Evolutionary conservation across 768 basidiomycete species (phyloP).

Genomic region (Favolaschia claudopus): DNA sequence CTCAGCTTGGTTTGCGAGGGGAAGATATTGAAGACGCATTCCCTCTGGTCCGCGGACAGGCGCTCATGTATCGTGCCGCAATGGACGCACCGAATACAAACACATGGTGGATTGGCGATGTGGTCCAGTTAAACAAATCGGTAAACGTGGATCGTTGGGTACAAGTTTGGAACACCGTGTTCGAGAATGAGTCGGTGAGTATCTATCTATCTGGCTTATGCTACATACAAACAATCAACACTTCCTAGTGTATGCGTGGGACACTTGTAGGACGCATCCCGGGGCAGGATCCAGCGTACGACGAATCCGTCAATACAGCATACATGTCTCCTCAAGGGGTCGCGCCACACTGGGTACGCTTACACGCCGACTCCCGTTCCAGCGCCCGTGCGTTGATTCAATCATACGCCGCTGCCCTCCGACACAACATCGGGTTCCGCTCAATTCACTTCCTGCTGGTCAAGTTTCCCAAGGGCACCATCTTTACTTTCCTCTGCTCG

Average conservation of each 20-base stretch:
- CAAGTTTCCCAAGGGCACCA: neutral
- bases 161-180: constrained; percentile 1
- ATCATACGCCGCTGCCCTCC: neutral
- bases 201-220: too few species aligned
- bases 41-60: constrained; percentile 4
- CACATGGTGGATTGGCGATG: neutral
- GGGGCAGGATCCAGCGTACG: neutral
- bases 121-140: neutral
- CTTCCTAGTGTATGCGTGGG: neutral
- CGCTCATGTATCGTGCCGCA: constrained; percentile 7
- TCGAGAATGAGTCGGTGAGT: constrained; percentile 7
- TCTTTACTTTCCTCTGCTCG: neutral
- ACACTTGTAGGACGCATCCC: constrained; percentile 3
- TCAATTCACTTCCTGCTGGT: constrained; percentile 1
- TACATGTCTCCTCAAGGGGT: constrained; percentile 1
- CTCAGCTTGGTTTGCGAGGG: neutral
- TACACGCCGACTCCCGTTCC: neutral
- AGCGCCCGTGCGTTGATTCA: neutral
- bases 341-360: neutral
- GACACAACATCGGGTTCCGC: constrained; percentile 2
- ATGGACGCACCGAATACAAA: neutral
- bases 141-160: constrained; percentile 6
- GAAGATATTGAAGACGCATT: constrained; percentile 9
- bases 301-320: constrained; percentile 4
- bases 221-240: too few species aligned